A percentile compares a stretch with the other conserved stretches of the same genome.
Evolutionary conservation across 2,329 filamentous ascomycete species (phyloP).

Genomic region (Leptodontidium sp.): DNA sequence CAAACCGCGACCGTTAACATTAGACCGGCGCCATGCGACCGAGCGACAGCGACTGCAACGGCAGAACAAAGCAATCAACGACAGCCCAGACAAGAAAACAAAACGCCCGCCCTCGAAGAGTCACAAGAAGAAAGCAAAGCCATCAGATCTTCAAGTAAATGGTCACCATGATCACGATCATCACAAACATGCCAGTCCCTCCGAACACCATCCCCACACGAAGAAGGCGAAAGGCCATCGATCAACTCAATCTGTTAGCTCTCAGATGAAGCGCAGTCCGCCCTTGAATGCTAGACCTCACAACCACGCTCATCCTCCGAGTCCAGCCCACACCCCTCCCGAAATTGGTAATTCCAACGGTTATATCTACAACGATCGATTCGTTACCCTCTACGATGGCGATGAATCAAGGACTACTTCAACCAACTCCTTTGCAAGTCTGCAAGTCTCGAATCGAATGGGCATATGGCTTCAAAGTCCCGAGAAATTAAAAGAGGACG

Average conservation of each 20-base stretch:
- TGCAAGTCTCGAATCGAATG: constrained; percentile 77
- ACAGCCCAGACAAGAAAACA: constrained; percentile 70
- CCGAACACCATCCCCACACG: constrained; percentile 61
- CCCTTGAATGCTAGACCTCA: constrained; percentile 66
- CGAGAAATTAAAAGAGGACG: constrained; percentile 71
- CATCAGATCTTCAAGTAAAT: constrained; percentile 71
- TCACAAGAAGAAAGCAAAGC: constrained; percentile 89
- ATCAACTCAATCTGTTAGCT: constrained; percentile 76
- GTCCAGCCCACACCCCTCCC: constrained; percentile 79
- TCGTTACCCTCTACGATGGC: constrained; percentile 49
- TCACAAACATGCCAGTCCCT: constrained; percentile 56
- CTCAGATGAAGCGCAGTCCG: constrained; percentile 72
- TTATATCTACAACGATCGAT: constrained; percentile 71
- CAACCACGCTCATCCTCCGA: constrained; percentile 67
- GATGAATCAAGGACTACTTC: constrained; percentile 56
- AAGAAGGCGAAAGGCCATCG: constrained; percentile 90
- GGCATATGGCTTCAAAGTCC: constrained; percentile 82
- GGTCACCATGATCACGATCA: constrained; percentile 66
- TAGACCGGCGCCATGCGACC: constrained; percentile 79
- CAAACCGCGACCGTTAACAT: constrained; percentile 74
- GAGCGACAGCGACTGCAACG: constrained; percentile 73
- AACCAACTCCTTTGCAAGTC: constrained; percentile 80
- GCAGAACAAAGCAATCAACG: constrained; percentile 57
- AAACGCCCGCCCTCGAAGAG: constrained; percentile 81
- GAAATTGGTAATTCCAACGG: constrained; percentile 69